Evolutionary conservation across 2,329 filamentous ascomycete species (phyloP).

Genomic region (Falciphora oryzae): DNA sequence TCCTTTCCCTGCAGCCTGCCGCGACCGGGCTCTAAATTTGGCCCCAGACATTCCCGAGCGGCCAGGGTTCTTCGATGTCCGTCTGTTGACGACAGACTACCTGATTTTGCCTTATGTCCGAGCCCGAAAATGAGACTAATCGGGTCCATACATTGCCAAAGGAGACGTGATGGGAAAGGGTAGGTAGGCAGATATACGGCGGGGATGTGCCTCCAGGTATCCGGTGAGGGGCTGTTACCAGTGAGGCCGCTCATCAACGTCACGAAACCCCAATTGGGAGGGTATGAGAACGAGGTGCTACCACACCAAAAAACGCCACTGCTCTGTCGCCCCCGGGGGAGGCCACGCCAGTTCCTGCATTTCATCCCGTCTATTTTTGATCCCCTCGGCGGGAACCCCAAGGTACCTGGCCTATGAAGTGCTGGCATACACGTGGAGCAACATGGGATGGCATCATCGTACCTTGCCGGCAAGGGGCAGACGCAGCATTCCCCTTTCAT

Average conservation of each 20-base stretch:
- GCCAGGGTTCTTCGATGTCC: neutral
- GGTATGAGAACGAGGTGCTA: neutral
- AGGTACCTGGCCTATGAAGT: neutral
- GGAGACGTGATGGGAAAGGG: neutral
- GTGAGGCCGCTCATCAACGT: neutral
- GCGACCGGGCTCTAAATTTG: neutral
- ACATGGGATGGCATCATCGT: neutral
- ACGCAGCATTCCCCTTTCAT: too few species aligned
- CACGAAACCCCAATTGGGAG: too few species aligned
- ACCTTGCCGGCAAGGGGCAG: neutral
- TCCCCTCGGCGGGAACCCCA: neutral
- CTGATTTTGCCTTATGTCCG: too few species aligned
- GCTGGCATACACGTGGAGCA: neutral
- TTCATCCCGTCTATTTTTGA: neutral
- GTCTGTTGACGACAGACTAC: neutral
- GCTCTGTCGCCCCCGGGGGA: neutral
- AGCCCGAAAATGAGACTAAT: too few species aligned
- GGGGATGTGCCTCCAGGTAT: neutral
- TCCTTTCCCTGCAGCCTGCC: neutral
- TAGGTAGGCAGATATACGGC: neutral
- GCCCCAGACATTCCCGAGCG: neutral
- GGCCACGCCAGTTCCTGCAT: neutral
- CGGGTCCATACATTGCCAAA: too few species aligned
- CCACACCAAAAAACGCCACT: neutral
- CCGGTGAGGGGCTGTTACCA: too few species aligned